Conservation (phyloP, 306 rosid genomes). For the Geum urbanum region DNA sequence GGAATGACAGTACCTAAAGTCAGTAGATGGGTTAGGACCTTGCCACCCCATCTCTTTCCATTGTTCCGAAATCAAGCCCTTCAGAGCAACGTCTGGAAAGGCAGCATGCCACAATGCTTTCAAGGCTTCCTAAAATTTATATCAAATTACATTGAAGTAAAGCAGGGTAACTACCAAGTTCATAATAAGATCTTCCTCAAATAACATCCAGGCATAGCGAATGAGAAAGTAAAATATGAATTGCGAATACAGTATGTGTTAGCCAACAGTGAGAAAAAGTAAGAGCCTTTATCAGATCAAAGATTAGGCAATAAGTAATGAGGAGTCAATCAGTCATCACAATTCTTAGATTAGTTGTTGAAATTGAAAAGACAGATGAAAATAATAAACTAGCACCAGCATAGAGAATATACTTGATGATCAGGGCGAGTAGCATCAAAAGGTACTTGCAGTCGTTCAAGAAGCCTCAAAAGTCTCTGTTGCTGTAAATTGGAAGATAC, state of each 20-base stretch:
- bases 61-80: conserved; percentile 77
- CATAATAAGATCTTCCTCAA: not conserved
- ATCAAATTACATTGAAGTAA: conserved; percentile 1
- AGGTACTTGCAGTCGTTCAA: conserved; percentile 67
- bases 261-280: not conserved
- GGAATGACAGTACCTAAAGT: conserved; percentile 54
- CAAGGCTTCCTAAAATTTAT: conserved; percentile 61
- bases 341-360: too few relatives aligned
- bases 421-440: conserved; percentile 64
- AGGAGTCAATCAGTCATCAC: too few relatives aligned
- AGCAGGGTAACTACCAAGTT: not conserved
- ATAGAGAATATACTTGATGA: conserved; percentile 63
- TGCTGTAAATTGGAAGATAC: conserved; percentile 42
- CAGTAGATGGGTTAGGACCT: conserved; percentile 97
- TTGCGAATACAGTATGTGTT: not conserved
- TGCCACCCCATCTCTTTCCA: conserved; percentile 99
- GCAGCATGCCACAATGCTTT: conserved; percentile 74
- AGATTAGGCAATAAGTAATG: not conserved
- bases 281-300: not conserved
- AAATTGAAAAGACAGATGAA: not conserved
- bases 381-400: conserved; percentile 13
- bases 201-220: not conserved
- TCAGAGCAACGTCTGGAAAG: conserved; percentile 66
- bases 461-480: conserved; percentile 78
- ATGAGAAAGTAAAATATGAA: not conserved